Evolutionary conservation across 2,329 filamentous ascomycete species (phyloP).

Genomic region (Plenodomus lindquistii): DNA sequence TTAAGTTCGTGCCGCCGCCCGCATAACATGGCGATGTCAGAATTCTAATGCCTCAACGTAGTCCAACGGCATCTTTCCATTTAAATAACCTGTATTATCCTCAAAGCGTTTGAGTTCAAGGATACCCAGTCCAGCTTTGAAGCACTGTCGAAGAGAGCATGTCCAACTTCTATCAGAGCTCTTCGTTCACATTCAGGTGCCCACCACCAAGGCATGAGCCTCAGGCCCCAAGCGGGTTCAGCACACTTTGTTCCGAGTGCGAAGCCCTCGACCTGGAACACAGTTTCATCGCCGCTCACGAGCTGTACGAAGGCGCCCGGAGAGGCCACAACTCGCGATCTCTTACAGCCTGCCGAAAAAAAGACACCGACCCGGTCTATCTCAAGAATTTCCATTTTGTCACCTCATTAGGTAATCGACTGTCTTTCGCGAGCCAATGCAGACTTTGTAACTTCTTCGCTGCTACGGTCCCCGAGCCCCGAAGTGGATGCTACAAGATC

Average conservation of each 20-base stretch:
- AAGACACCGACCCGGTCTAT: constrained; percentile 1
- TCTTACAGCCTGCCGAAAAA: constrained; percentile 1
- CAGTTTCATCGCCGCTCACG: not conserved
- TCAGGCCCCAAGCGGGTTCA: not conserved
- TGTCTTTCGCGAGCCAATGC: constrained; percentile 1
- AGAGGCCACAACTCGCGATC: not conserved
- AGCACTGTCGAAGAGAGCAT: too few species aligned
- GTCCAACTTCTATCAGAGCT: not conserved
- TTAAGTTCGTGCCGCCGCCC: too few species aligned
- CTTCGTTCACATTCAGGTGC: constrained; percentile 2
- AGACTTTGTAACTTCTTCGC: constrained; percentile 1
- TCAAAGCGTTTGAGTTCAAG: too few species aligned
- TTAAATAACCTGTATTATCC: too few species aligned
- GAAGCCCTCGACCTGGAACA: constrained; percentile 2
- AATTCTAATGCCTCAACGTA: too few species aligned
- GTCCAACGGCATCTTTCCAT: too few species aligned
- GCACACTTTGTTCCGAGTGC: not conserved
- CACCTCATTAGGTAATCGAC: not conserved
- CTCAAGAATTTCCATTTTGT: constrained; percentile 3
- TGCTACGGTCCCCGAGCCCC: not conserved
- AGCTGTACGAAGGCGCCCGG: constrained; percentile 1
- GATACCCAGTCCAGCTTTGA: too few species aligned
- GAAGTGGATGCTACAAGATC: not conserved
- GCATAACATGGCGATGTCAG: too few species aligned
- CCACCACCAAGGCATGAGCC: not conserved